Percentiles rank a stretch among this genome's conserved stretches.
phyloP scores from a whole-genome alignment of 495 filamentous ascomycete genomes.

The Podospora conica region DNA sequence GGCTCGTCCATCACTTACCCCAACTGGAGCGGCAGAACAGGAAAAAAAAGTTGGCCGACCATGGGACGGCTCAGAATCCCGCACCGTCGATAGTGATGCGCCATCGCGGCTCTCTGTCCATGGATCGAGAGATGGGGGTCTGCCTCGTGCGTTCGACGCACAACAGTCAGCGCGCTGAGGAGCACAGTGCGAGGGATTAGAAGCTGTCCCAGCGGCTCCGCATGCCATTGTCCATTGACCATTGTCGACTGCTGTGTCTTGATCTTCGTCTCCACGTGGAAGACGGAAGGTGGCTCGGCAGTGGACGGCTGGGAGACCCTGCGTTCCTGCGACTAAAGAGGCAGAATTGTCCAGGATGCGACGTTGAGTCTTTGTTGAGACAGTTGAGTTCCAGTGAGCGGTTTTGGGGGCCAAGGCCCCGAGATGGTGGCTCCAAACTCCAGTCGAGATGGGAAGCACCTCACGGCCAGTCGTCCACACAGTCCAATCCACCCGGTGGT shows the following conservation, averaged over 20 bases:
- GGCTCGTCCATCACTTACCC: neutral
- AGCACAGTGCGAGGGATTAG: neutral
- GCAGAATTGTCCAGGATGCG: neutral
- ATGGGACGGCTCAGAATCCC: neutral
- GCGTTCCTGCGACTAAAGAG: neutral
- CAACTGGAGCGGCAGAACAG: slow-evolving; percentile 1
- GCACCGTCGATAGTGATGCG: neutral
- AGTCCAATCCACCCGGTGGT: neutral
- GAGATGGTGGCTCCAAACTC: neutral
- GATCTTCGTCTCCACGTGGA: neutral
- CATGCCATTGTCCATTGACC: neutral
- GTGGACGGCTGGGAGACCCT: neutral
- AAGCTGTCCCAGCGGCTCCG: neutral
- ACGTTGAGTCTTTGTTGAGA: neutral
- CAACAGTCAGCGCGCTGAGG: neutral
- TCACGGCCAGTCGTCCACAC: neutral
- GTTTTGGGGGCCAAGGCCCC: neutral
- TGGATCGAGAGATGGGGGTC: neutral
- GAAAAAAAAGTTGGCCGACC: neutral
- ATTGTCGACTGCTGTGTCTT: neutral
- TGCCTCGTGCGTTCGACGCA: neutral
- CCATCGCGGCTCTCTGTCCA: neutral
- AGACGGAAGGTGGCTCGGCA: neutral
- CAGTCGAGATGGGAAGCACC: neutral
- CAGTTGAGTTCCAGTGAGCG: neutral